phyloP scores from a whole-genome alignment of 2,329 filamentous ascomycete species.

The Xylariales sp. region DNA sequence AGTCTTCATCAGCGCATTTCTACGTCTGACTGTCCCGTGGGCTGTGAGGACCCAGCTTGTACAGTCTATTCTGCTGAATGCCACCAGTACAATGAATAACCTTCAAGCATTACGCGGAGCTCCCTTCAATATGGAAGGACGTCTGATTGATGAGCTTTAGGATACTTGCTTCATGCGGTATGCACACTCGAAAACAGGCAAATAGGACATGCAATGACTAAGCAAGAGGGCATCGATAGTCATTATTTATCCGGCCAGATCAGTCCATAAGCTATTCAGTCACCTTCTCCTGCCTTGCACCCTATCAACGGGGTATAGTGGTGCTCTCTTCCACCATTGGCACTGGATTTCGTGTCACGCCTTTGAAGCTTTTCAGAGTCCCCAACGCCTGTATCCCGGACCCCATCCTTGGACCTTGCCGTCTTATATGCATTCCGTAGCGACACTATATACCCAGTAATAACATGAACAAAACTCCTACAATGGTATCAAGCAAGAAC shows the following conservation, averaged over 20 bases:
- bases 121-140: neutral
- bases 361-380: neutral
- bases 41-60: neutral
- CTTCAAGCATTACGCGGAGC: neutral
- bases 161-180: neutral
- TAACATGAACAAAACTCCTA: too few species aligned
- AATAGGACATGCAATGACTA: neutral
- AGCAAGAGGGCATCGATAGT: neutral
- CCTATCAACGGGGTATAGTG: neutral
- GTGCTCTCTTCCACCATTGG: neutral
- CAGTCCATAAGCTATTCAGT: neutral
- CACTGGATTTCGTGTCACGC: neutral
- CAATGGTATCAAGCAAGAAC: neutral
- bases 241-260: neutral
- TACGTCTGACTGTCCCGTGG: neutral
- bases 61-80: neutral
- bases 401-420: too few species aligned
- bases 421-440: too few species aligned
- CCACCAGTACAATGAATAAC: neutral
- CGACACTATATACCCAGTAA: too few species aligned
- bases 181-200: neutral
- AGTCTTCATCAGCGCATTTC: neutral
- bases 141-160: neutral
- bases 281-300: neutral
- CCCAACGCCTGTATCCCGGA: neutral